Conservation (phyloP, 331 rosid species). For the Arachis monticola region DNA sequence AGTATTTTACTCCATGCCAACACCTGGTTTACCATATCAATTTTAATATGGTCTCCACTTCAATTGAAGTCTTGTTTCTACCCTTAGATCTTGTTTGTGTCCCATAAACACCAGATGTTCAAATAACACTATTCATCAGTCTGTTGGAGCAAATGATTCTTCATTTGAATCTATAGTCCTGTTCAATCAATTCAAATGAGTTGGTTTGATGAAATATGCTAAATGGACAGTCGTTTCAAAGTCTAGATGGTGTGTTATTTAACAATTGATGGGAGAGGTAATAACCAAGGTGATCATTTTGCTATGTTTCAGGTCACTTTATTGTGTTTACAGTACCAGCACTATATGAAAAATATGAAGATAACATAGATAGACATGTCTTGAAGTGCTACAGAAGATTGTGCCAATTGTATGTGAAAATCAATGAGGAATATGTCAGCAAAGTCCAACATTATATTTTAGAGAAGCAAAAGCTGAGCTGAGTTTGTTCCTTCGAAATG, state of each 20-base stretch:
- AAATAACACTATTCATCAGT: not conserved
- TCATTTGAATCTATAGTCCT: constrained; percentile 19
- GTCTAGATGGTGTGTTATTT: not conserved
- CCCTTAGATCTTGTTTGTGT: too few species aligned
- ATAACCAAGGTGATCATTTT: constrained; percentile 17
- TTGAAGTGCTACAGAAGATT: constrained; percentile 59
- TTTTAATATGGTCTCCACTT: too few species aligned
- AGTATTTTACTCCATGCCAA: too few species aligned
- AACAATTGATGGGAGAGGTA: too few species aligned
- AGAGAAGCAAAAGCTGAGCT: constrained; percentile 78
- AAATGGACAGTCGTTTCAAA: constrained; percentile 16
- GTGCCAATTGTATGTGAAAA: constrained; percentile 59
- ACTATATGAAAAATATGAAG: constrained; percentile 79
- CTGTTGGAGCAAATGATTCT: constrained; percentile 7
- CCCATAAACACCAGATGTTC: too few species aligned
- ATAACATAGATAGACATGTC: constrained; percentile 62
- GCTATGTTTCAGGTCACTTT: constrained; percentile 68
- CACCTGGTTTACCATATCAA: too few species aligned
- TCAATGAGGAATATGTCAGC: constrained; percentile 55
- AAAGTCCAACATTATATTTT: constrained; percentile 59
- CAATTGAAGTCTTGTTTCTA: too few species aligned
- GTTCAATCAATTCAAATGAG: constrained; percentile 11
- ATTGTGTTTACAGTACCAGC: constrained; percentile 82
- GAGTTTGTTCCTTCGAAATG: constrained; percentile 41
- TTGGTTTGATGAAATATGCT: constrained; percentile 18